These are phyloP conservation scores for Lichenothelia convexa DNA, from an alignment of 495 filamentous ascomycete genomes.

Conservation along the genomic window DNA sequence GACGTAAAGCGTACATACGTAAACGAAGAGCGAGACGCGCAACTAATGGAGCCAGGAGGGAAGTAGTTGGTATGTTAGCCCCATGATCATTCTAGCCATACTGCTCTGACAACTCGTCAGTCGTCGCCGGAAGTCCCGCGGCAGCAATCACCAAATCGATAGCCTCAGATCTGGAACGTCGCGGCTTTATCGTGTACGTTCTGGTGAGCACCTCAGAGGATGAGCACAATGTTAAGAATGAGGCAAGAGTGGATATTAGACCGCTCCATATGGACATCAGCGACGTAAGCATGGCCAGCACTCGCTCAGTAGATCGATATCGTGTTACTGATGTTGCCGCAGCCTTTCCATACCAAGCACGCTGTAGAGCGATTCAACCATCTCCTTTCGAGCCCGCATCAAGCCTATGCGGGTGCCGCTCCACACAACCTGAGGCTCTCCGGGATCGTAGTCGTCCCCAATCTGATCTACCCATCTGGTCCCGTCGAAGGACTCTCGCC, in stretches of 20 bases:
- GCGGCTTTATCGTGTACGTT: constrained; percentile 86
- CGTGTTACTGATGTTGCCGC: not conserved
- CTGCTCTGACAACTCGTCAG: constrained; percentile 13
- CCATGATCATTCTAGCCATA: not conserved
- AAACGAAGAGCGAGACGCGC: constrained; percentile 59
- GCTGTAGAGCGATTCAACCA: constrained; percentile 46
- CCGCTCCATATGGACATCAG: constrained; percentile 69
- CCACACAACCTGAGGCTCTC: constrained; percentile 56
- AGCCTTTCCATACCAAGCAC: constrained; percentile 23
- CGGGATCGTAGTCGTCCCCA: constrained; percentile 61
- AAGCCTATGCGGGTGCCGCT: constrained; percentile 50
- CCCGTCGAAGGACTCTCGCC: constrained; percentile 69
- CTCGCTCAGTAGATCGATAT: no score
- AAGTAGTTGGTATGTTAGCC: constrained; percentile 48
- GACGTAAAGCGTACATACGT: constrained; percentile 37
- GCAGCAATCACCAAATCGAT: constrained; percentile 67
- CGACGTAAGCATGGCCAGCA: constrained; percentile 32
- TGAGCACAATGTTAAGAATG: constrained; percentile 55
- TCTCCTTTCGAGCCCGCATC: constrained; percentile 52
- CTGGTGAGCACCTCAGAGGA: constrained; percentile 65
- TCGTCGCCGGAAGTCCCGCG: constrained; percentile 65
- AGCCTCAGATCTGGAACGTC: constrained; percentile 66
- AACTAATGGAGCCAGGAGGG: constrained; percentile 65
- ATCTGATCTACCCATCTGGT: constrained; percentile 49
- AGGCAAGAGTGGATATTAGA: constrained; percentile 61